These are phyloP conservation scores for Fonsecaea monophora DNA, from an alignment of 2,329 filamentous ascomycete species.

Conservation along the genomic window DNA sequence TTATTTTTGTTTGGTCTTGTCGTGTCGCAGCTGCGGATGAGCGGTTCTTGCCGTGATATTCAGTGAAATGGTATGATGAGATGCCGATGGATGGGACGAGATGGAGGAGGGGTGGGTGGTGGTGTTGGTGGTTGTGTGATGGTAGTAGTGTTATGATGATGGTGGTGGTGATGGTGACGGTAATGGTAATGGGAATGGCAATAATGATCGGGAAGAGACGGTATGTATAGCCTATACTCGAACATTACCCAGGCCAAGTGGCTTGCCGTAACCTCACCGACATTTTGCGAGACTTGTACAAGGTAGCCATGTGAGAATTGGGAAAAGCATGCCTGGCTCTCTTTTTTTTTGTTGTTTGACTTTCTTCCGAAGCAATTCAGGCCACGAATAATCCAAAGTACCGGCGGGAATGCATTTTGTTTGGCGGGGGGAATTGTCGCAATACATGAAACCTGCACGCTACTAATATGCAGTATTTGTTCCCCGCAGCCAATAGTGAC, in stretches of 20 bases:
- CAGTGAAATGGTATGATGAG: neutral
- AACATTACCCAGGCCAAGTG: too few species aligned
- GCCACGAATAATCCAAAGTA: slow-evolving; percentile 7
- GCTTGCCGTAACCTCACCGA: slow-evolving; percentile 22
- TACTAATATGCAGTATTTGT: neutral
- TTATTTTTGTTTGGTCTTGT: neutral
- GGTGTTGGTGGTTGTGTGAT: too few species aligned
- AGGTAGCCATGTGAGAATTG: slow-evolving; percentile 1
- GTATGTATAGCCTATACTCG: neutral
- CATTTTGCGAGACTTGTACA: slow-evolving; percentile 10
- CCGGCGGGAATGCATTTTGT: slow-evolving; percentile 2
- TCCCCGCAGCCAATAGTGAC: slow-evolving; percentile 20
- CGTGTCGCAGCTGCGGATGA: slow-evolving; percentile 5
- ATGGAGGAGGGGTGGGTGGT: too few species aligned
- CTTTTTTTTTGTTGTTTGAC: slow-evolving; percentile 6
- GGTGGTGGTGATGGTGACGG: too few species aligned
- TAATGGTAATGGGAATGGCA: too few species aligned
- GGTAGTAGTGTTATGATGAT: too few species aligned
- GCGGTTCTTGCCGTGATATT: slow-evolving; percentile 13
- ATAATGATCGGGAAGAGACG: neutral
- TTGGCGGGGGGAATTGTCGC: slow-evolving; percentile 19
- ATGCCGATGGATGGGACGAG: neutral
- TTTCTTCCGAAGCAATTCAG: slow-evolving; percentile 12
- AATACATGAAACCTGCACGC: slow-evolving; percentile 3
- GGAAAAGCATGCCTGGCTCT: slow-evolving; percentile 2